Conservation (phyloP, 495 filamentous ascomycete genomes). For the Astrocystis sublimbata region DNA sequence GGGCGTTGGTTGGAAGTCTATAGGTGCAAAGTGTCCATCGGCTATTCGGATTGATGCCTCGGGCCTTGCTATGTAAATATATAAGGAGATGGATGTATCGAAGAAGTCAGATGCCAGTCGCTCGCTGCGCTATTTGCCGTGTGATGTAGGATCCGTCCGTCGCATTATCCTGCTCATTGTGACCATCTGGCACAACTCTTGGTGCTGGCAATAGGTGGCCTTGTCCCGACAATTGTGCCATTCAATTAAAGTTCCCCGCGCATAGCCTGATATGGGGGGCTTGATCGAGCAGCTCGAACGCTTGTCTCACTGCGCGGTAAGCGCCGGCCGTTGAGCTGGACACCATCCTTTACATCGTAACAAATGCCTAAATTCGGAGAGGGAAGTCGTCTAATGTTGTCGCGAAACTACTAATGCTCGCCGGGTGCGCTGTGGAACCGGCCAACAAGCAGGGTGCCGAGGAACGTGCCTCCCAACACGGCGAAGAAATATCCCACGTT, state of each 20-base stretch:
- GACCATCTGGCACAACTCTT: not conserved
- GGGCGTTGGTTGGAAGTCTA: no score
- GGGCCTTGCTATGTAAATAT: not conserved
- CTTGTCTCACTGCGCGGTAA: not conserved
- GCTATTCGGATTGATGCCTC: not conserved
- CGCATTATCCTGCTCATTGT: not conserved
- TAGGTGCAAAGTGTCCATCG: not conserved
- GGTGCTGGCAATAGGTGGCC: not conserved
- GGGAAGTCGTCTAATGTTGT: not conserved
- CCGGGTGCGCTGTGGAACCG: constrained; percentile 51
- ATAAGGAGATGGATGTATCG: not conserved
- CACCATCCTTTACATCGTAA: not conserved
- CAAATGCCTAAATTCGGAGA: not conserved
- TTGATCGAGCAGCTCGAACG: not conserved
- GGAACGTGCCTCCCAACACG: constrained; percentile 76
- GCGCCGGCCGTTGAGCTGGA: not conserved
- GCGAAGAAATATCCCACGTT: constrained; percentile 96
- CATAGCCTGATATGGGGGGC: not conserved
- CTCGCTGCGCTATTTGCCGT: not conserved
- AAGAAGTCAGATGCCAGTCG: no score
- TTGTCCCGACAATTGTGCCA: not conserved
- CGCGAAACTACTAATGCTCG: constrained; percentile 9
- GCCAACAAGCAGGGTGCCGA: constrained; percentile 80
- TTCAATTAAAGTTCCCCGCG: not conserved
- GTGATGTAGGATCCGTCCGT: not conserved